Base-by-base conservation (phyloP, 2,329 filamentous ascomycete species). In the Penicillium sp. region DNA sequence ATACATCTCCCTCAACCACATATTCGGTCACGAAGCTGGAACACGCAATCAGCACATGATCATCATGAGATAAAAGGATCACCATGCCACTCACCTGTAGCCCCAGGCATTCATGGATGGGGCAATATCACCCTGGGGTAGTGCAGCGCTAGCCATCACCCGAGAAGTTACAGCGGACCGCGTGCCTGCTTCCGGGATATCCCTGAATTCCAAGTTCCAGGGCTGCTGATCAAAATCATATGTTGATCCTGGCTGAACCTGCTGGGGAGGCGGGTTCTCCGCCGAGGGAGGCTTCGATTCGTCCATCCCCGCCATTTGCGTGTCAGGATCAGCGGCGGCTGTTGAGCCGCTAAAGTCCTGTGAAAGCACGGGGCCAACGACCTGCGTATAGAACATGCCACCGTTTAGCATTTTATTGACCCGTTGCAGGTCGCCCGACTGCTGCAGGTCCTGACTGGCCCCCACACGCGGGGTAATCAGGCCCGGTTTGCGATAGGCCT, bases 21-120 rank as follows among this genome's bases (percentile, higher is more conserved):
- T 76, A 78, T 50, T 80, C 75, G 4, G 71, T 74, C 14, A 74
- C 68, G 45, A 74, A 77, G 34, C 76, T 79, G 42, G 6, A 41
- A 33, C 23, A 39, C n/a, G 12, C 7, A 9, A 40, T 49, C 39
- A 48, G 41, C 32, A 40, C 15, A n/a, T 10, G 26, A 30, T 30
- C 16, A 42, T 41, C 37, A 39, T 30, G 33, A 29, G 35, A 45
- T 39, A 34, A 13, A 15, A 30, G 40, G 18, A 51, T 35, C 17
- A 42, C 35, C 30, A 44, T 32, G 29, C 17, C 26, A 33, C 70
- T 54, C 54, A 77, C 74, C 68, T 65, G 42, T 76, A 76, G 12
- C 73, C 75, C 52, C 71, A 66, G 16, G 67, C 67, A 46, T 68
- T 63, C 70, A 77, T 72, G 41, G 70, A 69, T 9, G 59, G 55